phyloP scores from a whole-genome alignment of 306 rosid species.

The Hippophae tibetana region DNA sequence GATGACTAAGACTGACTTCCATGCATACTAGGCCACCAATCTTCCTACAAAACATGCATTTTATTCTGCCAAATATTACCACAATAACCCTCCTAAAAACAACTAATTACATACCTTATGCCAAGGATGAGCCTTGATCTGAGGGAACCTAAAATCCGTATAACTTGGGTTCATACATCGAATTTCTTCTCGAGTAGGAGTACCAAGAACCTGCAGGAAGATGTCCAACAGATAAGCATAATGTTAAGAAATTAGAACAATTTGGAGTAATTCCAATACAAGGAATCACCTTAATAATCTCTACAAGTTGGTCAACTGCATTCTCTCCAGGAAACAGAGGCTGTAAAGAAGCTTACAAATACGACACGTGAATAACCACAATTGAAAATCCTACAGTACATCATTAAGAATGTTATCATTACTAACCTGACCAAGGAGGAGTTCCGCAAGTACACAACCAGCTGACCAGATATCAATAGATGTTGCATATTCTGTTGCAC shows the following conservation, averaged over 20 bases:
- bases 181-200: constrained; percentile 96
- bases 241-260: constrained; percentile 6
- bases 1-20: background rate
- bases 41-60: background rate
- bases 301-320: constrained; percentile 93
- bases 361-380: constrained; percentile 11
- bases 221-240: constrained; percentile 11
- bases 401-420: constrained; percentile 11
- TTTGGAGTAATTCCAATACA: constrained; percentile 16
- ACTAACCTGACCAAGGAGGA: constrained; percentile 83
- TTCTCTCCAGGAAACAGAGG: constrained; percentile 94
- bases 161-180: constrained; percentile 94
- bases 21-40: background rate
- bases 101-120: constrained; percentile 57
- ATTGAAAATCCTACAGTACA: constrained; percentile 1
- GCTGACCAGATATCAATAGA: constrained; percentile 96
- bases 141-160: constrained; percentile 91
- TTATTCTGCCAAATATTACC: background rate
- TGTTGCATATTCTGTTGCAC: constrained; percentile 86
- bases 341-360: constrained; percentile 41
- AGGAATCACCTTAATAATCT: constrained; percentile 76
- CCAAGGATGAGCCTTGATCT: constrained; percentile 96
- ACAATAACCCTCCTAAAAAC: background rate
- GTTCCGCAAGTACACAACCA: constrained; percentile 98
- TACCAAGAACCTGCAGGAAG: constrained; percentile 79